Evolutionary conservation across 2,329 filamentous ascomycete genomes (phyloP).

Genomic region (Clonostachys sp.): DNA sequence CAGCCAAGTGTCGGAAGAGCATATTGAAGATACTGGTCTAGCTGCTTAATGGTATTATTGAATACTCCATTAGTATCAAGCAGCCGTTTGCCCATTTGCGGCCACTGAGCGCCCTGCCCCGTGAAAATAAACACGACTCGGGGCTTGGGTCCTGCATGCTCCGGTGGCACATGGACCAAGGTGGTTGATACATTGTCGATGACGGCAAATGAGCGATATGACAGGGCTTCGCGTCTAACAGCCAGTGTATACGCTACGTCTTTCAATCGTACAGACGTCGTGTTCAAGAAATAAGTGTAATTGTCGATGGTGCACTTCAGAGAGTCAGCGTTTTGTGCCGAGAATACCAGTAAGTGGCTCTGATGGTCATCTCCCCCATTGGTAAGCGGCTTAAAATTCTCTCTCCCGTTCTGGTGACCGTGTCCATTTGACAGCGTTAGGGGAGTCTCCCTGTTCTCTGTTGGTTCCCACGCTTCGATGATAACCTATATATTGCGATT

Average conservation of each 20-base stretch:
- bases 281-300: background rate
- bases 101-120: slow-evolving; percentile 10
- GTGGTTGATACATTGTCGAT: background rate
- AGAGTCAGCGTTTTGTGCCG: background rate
- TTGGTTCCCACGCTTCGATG: too few relatives aligned
- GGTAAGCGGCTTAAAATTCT: slow-evolving; percentile 7
- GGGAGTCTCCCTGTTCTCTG: too few relatives aligned
- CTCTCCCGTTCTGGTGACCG: background rate
- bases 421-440: too few relatives aligned
- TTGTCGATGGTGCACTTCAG: background rate
- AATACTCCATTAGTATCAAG: background rate
- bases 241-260: slow-evolving; percentile 14
- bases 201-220: slow-evolving; percentile 7
- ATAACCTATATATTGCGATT: too few relatives aligned
- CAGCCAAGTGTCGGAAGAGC: slow-evolving; percentile 1
- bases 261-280: background rate
- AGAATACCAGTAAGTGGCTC: background rate
- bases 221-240: slow-evolving; percentile 5
- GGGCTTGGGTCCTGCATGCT: background rate
- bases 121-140: slow-evolving; percentile 8
- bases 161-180: background rate
- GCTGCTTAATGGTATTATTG: background rate
- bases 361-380: slow-evolving; percentile 4
- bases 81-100: slow-evolving; percentile 6
- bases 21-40: background rate